These are phyloP conservation scores for Arachnopeziza araneosa DNA, from an alignment of 2,329 filamentous ascomycete species.

Conservation along the genomic window DNA sequence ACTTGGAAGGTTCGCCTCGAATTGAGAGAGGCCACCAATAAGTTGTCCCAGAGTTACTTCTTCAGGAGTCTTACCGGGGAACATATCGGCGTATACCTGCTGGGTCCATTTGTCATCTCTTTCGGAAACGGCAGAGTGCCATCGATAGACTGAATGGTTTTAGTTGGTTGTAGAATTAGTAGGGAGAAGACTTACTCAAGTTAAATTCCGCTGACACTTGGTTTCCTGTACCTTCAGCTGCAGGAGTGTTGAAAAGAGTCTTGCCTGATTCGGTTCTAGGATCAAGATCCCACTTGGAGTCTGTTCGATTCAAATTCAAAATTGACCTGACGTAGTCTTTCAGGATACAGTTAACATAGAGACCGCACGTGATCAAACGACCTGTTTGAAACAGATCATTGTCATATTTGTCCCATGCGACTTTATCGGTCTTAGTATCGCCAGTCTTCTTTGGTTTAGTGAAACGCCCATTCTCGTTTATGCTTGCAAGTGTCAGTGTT, in stretches of 20 bases:
- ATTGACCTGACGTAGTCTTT: constrained; percentile 74
- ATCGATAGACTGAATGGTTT: constrained; percentile 57
- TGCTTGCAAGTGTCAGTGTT: constrained; percentile 33
- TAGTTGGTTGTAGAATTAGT: not conserved
- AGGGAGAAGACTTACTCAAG: constrained; percentile 39
- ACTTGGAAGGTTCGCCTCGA: constrained; percentile 52
- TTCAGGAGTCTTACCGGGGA: constrained; percentile 44
- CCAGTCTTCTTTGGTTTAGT: constrained; percentile 48
- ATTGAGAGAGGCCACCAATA: constrained; percentile 55
- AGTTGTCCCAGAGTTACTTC: constrained; percentile 57
- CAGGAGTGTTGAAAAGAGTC: constrained; percentile 42
- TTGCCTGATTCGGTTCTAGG: constrained; percentile 63
- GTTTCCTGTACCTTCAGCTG: constrained; percentile 71
- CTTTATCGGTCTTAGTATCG: constrained; percentile 40
- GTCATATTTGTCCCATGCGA: constrained; percentile 63
- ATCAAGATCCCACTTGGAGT: constrained; percentile 58
- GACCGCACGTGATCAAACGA: constrained; percentile 64
- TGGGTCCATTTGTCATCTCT: constrained; percentile 79
- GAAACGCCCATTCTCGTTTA: constrained; percentile 82
- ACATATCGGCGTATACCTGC: constrained; percentile 57
- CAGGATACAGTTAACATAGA: constrained; percentile 75
- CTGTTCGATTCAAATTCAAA: constrained; percentile 26
- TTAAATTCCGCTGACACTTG: constrained; percentile 87
- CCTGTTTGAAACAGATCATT: constrained; percentile 77
- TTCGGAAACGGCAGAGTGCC: constrained; percentile 74